Evolutionary conservation across 2,329 filamentous ascomycete species (phyloP), one percentile per base, ranked within the genome.

Genomic region (Chalaropsis ovoidea): DNA sequence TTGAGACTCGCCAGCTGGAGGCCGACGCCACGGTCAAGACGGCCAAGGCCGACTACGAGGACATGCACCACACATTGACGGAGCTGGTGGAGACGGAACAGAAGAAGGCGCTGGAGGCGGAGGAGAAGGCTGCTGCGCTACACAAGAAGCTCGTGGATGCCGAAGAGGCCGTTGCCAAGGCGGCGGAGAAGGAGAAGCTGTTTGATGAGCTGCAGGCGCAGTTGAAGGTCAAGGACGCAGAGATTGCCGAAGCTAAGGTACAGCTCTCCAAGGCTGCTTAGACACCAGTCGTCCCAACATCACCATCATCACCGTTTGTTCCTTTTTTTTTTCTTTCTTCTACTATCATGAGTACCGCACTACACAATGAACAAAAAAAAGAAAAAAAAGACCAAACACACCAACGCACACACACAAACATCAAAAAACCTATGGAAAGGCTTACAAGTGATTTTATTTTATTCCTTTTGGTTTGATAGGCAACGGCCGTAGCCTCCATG

Each of bases 1-100:
- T 85, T 0, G 79, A 82, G 68, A 77, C 80, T 7, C 75, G 79
- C 70, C 79, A 77, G 72, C 75, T 78, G 24, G 79, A 82, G 70
- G 77, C 78, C 2, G 79, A 80, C 11, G 78, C 78, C 11, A 79
- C 78, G 72, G 71, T 76, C 63, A 83, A 83, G 79, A 82, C 78
- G n/a, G 77, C 80, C 60, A 77, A 78, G 72, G 77, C 79, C n/a
- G 82, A 85, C 72, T 85, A 84, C 73, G 79, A 81, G 71, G 82
- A 85, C 69, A 81, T 86, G 76, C 81, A 83, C 71, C 82, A 86
- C 63, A 83, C 80, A 68, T 78, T 86, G 76, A 84, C 81, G 3
- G 74, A 81, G 69, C 75, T 86, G 64, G 77, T 85, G 1, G 83
- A 86, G 71, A 83, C 86, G 70, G 80, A 81, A 63, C 78, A 81